phyloP scores from a whole-genome alignment of 176 grass and related monocot genomes.

The Puccinellia tenuiflora region DNA sequence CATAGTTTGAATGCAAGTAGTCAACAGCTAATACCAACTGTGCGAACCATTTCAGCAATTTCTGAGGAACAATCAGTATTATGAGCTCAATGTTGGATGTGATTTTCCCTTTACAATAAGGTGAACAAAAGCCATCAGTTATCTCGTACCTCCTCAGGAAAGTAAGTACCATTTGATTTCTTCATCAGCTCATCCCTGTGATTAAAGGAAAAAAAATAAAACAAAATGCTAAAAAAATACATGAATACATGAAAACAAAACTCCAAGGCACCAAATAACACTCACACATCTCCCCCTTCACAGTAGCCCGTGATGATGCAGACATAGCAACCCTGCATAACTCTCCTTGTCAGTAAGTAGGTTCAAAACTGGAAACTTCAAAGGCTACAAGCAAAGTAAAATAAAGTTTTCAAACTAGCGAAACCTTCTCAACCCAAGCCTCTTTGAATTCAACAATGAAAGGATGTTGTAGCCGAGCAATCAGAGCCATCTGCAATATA shows the following conservation, averaged over 20 bases:
- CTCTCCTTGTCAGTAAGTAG: constrained; percentile 28
- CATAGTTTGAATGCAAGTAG: constrained; percentile 95
- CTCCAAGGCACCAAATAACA: constrained; percentile 8
- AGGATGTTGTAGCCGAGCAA: constrained; percentile 85
- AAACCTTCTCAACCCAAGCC: constrained; percentile 98
- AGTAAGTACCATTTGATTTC: constrained; percentile 75
- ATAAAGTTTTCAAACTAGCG: not conserved
- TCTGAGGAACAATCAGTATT: constrained; percentile 40
- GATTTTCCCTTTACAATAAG: not conserved
- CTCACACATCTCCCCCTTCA: constrained; percentile 98
- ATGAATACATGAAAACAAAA: not conserved
- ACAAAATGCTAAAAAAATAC: not conserved
- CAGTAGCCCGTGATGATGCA: constrained; percentile 98
- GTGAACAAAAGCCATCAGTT: not conserved
- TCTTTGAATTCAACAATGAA: constrained; percentile 99
- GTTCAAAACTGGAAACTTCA: not conserved
- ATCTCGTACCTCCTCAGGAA: constrained; percentile 80
- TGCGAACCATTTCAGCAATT: constrained; percentile 89
- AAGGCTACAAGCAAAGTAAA: not conserved
- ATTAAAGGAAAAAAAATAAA: not conserved
- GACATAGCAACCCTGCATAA: constrained; percentile 88
- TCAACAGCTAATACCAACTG: constrained; percentile 87
- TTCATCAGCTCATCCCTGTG: constrained; percentile 89
- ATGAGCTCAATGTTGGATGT: not conserved
- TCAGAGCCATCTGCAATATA: constrained; percentile 82